These are phyloP conservation scores for Penicillium brevicompactum DNA, from an alignment of 2,329 filamentous ascomycete genomes.

Conservation along the genomic window DNA sequence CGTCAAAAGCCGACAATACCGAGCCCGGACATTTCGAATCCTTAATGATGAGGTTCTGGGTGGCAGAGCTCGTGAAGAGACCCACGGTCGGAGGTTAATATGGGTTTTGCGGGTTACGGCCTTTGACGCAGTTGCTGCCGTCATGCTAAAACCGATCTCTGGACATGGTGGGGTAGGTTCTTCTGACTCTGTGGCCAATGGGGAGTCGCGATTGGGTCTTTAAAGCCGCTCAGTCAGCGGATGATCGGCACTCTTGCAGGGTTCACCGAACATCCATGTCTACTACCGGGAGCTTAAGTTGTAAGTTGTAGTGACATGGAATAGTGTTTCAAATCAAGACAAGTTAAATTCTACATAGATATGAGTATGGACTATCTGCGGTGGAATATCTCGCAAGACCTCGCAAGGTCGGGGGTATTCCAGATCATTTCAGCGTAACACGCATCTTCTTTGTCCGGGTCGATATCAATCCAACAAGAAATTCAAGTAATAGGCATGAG, in stretches of 20 bases:
- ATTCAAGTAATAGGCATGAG: constrained; percentile 4
- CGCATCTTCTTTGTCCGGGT: constrained; percentile 7
- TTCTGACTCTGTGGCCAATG: background rate
- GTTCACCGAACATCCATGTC: too few species aligned
- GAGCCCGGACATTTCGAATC: background rate
- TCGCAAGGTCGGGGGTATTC: constrained; percentile 13
- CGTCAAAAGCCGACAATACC: background rate
- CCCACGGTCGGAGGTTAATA: background rate
- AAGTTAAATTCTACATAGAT: constrained; percentile 7
- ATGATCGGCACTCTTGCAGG: background rate
- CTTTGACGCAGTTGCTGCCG: background rate
- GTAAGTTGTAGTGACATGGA: too few species aligned
- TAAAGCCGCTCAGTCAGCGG: background rate
- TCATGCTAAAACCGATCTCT: background rate
- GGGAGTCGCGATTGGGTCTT: background rate
- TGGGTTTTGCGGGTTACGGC: background rate
- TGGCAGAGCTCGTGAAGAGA: too few species aligned
- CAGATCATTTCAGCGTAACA: constrained; percentile 14
- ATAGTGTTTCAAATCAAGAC: background rate
- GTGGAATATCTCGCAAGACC: constrained; percentile 12
- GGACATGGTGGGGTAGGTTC: background rate
- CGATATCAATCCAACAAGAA: constrained; percentile 7
- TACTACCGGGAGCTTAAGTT: too few species aligned
- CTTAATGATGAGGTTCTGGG: background rate
- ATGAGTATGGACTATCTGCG: constrained; percentile 8